Evolutionary conservation across 2,329 filamentous ascomycete genomes (phyloP).

Genomic region (Ceratocystis lukuohia): DNA sequence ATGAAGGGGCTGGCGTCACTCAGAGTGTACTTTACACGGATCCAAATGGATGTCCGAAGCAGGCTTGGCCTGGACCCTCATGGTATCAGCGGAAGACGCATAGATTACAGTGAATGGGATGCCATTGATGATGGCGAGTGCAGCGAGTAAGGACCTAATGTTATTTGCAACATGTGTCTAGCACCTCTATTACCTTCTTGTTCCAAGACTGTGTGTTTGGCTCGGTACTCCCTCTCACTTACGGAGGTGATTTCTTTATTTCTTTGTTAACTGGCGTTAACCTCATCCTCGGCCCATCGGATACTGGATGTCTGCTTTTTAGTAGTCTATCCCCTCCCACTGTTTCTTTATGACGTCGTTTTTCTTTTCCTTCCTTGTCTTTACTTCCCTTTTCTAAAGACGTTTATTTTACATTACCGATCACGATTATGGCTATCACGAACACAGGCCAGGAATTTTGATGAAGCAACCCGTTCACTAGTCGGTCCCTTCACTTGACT

Average conservation of each 20-base stretch:
- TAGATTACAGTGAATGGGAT: constrained; percentile 15
- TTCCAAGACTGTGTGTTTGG: neutral
- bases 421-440: constrained; percentile 2
- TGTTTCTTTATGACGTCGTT: neutral
- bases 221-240: neutral
- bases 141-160: constrained; percentile 11
- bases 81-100: constrained; percentile 20
- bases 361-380: neutral
- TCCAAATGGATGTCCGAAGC: constrained; percentile 60
- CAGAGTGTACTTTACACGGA: constrained; percentile 71
- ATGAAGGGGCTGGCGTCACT: constrained; percentile 70
- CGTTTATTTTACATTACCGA: neutral
- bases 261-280: neutral
- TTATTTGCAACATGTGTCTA: neutral
- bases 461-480: neutral
- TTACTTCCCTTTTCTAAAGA: neutral
- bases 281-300: neutral
- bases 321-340: neutral
- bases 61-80: constrained; percentile 36
- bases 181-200: too few species aligned
- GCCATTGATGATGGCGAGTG: constrained; percentile 19
- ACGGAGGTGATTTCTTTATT: neutral
- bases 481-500: neutral
- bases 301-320: neutral
- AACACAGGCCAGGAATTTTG: neutral